These are phyloP conservation scores for Diplodia corticola DNA, from an alignment of 2,329 filamentous ascomycete species.

Conservation along the genomic window DNA sequence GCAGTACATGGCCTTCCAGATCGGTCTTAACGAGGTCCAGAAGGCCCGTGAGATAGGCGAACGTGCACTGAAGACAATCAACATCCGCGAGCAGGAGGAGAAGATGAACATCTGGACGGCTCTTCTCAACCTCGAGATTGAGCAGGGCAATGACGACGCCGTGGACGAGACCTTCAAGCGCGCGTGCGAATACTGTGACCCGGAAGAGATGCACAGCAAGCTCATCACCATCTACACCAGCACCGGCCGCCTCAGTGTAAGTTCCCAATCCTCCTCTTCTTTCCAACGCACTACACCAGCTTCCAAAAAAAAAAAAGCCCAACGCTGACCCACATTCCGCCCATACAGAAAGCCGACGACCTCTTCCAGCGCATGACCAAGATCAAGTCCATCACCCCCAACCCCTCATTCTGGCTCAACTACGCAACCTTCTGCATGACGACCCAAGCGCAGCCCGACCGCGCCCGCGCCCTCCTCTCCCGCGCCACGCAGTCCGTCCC, in stretches of 20 bases:
- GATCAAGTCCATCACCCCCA: conserved; percentile 76
- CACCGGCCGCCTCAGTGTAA: conserved; percentile 79
- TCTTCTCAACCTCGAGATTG: conserved; percentile 89
- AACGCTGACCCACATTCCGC: conserved; percentile 27
- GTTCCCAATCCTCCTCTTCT: conserved; percentile 32
- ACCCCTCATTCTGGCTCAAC: conserved; percentile 84
- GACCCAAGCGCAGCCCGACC: conserved; percentile 66
- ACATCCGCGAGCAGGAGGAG: conserved; percentile 85
- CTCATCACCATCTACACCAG: conserved; percentile 94
- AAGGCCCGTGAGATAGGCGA: conserved; percentile 89
- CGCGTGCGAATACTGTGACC: conserved; percentile 91
- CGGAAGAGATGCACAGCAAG: conserved; percentile 84
- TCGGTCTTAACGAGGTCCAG: conserved; percentile 83
- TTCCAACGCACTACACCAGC: not conserved
- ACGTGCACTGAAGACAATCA: conserved; percentile 86
- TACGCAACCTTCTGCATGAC: conserved; percentile 92
- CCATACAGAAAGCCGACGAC: conserved; percentile 82
- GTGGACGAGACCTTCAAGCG: conserved; percentile 86
- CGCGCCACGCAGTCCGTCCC: conserved; percentile 84
- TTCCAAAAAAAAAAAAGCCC: conserved; percentile 21
- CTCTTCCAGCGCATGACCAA: conserved; percentile 85
- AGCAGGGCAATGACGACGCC: conserved; percentile 79
- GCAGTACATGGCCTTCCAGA: conserved; percentile 97
- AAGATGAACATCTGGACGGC: conserved; percentile 96
- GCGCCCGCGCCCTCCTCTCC: conserved; percentile 73